Conservation (phyloP, 495 filamentous ascomycete genomes). For the Aspergillus kassunensis region DNA sequence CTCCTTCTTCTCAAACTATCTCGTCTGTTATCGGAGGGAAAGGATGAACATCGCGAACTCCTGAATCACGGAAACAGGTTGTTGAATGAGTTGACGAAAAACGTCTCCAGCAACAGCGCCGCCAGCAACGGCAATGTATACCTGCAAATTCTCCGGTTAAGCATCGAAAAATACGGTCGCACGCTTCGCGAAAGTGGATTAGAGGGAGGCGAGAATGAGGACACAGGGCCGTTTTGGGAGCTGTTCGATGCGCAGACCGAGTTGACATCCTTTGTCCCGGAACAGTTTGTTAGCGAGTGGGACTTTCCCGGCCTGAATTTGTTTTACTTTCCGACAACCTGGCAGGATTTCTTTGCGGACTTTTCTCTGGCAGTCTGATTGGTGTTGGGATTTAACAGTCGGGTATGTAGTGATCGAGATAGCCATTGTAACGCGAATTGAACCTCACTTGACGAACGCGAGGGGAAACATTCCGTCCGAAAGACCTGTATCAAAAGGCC, state of each 20-base stretch:
- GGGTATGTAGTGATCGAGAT: too few relatives aligned
- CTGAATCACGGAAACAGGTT: constrained; percentile 42
- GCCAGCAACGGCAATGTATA: constrained; percentile 39
- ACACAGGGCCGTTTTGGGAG: constrained; percentile 35
- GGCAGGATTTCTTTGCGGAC: constrained; percentile 43
- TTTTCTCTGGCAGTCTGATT: constrained; percentile 28
- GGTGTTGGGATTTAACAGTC: too few relatives aligned
- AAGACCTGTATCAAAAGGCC: not conserved
- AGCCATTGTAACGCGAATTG: too few relatives aligned
- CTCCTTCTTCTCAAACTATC: constrained; percentile 49
- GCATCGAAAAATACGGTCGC: constrained; percentile 47
- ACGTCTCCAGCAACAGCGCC: constrained; percentile 15
- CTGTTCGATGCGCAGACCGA: constrained; percentile 45
- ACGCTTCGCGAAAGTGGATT: constrained; percentile 33
- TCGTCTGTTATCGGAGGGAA: constrained; percentile 41
- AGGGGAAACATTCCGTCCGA: not conserved
- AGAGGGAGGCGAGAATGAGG: not conserved
- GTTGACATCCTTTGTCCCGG: constrained; percentile 48
- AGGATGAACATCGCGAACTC: constrained; percentile 35
- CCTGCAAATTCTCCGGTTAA: constrained; percentile 37
- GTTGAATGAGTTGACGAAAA: constrained; percentile 35
- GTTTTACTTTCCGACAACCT: constrained; percentile 47
- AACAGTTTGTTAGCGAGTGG: constrained; percentile 51
- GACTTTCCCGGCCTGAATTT: constrained; percentile 51
- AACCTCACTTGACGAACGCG: not conserved